Evolutionary conservation across 441 rosid genomes (phyloP), one percentile per base, ranked within the genome.

Genomic region (Croton laevigatus): DNA sequence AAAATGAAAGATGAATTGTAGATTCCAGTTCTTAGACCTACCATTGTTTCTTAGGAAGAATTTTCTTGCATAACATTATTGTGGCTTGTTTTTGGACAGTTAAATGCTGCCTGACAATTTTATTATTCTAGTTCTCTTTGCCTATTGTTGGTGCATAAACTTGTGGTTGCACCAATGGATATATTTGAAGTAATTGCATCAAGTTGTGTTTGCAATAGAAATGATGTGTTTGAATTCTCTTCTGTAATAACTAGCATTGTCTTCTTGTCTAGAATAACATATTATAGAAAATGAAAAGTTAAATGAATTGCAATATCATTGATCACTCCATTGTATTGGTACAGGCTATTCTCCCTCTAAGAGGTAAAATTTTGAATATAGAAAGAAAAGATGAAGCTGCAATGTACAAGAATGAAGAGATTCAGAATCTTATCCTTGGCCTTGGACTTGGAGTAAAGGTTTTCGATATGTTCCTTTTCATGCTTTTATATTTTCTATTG

Each of bases 371-470:
- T 77, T 78, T 95, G 78, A 95, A 95, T 73, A 84, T 88, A 66
- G 98, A 93, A 78, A 88, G 97, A 81, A 88, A 85, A 83, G 99
- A 95, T 61, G 99, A 95, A 81, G 92, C 95, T 11, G 96, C 97
- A 52, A 88, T 93, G 93, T 95, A 95, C 85, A 91, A 93, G 85
- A 95, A 95, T 34, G 87, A 91, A 83, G 98, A 95, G 83, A 93
- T 95, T 80, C 98, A 95, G 75, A 93, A 91, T 82, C 88, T 95
- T 54, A 95, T 95, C 75, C 89, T 84, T 76, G 99, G 70, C 60
- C 97, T 91, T 70, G 98, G 98, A 70, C 95, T 95, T 66, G 98
- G 98, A 77, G 96, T 95, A 37, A 93, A 92, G 91, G 98, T 91
- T 53, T 60, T 59, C n/a, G 9, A 20, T 27, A 5, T 27, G 7